A percentile compares a stretch with the other conserved stretches of the same genome.
Conservation (phyloP, 169 alveolate genomes). For the Hepatocystis sp. region DNA sequence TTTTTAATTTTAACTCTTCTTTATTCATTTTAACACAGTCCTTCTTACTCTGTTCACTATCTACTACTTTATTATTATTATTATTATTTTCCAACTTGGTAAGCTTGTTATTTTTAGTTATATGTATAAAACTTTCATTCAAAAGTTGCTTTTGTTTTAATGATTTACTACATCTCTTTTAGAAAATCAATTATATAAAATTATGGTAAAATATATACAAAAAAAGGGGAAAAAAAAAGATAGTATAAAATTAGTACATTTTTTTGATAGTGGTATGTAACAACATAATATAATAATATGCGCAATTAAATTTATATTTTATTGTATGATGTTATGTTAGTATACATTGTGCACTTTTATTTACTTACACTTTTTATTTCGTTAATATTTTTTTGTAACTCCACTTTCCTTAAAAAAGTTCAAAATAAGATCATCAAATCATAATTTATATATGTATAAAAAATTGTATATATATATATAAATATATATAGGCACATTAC, state of each 20-base stretch:
- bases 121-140: constrained; percentile 13
- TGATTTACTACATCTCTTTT: constrained; percentile 39
- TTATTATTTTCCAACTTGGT: no score
- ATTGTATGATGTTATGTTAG: no score
- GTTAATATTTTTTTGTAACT: constrained; percentile 31
- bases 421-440: constrained; percentile 8
- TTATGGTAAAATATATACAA: no score
- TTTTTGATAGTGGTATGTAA: background rate
- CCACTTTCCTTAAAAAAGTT: constrained; percentile 26
- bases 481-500: no score
- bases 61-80: no score
- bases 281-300: background rate
- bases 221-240: constrained; percentile 1
- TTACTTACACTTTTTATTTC: constrained; percentile 55
- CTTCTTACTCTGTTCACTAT: no score
- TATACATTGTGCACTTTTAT: no score
- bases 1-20: no score
- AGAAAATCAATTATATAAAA: no score
- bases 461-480: constrained; percentile 8
- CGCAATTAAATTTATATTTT: constrained; percentile 1
- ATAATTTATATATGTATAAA: background rate
- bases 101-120: no score
- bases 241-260: background rate
- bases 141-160: constrained; percentile 29
- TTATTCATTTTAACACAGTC: no score